Conservation (phyloP, 192 early-diverging fungal species). For the Funneliformis geosporum region DNA sequence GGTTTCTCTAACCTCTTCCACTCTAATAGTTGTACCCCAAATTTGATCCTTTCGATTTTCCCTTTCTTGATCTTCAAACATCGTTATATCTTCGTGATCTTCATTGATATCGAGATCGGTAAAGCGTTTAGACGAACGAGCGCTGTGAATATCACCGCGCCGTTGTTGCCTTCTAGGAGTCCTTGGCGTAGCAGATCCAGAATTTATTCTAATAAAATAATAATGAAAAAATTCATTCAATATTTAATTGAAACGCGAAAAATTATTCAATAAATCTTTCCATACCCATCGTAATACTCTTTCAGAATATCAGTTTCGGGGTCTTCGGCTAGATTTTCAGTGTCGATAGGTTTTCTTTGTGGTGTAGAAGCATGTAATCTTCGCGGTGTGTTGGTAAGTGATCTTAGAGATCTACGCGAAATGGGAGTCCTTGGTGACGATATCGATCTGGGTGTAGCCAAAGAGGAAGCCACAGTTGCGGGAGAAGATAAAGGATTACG, state of each 20-base stretch:
- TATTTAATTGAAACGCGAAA: background rate
- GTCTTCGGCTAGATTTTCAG: background rate
- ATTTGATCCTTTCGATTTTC: slow-evolving; percentile 46
- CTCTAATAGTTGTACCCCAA: slow-evolving; percentile 93
- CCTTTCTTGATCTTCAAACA: background rate
- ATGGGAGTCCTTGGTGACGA: background rate
- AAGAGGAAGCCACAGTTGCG: background rate
- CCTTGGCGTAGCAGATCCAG: background rate
- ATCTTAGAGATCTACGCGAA: background rate
- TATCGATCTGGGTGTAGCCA: background rate
- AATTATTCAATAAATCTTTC: background rate
- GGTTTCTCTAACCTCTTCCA: slow-evolving; percentile 74
- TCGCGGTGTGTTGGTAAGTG: background rate
- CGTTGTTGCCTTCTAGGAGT: background rate
- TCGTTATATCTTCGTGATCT: background rate
- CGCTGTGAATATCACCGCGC: background rate
- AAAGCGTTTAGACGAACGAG: background rate
- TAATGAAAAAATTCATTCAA: background rate
- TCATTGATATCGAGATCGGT: background rate
- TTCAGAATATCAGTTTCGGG: background rate
- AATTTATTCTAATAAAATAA: background rate
- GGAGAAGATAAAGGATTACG: background rate
- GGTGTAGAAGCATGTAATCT: background rate
- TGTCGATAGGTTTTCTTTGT: background rate
- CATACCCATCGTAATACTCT: background rate